Base-by-base conservation (phyloP, 2,329 filamentous ascomycete species). In the Chrysosporium keratinophilum region DNA sequence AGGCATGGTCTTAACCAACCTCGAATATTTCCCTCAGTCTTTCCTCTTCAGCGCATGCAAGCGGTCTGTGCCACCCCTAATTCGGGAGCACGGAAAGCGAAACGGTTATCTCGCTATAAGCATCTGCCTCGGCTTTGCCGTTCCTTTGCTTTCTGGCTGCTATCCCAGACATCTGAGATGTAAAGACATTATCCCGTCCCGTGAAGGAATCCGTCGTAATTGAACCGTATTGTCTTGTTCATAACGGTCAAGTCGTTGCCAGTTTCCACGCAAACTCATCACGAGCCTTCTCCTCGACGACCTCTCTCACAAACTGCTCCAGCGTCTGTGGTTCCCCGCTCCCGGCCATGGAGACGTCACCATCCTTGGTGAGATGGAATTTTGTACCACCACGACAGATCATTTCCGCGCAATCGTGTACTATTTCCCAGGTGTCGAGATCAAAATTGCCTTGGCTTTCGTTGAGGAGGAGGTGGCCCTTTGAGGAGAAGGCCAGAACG, bases 371-470 rank as follows among this genome's bases (percentile, higher is more conserved):
- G 41, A 47, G 50, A 14, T 40, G 42, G 5, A 46, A n/a, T 31
- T 46, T 53, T 31, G 50, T 53, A 44, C 65, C 67, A 23, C 74
- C 73, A 56, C 74, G 84, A 67, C 89, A 95, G 46, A 84, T 75
- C 39, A 73, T 70, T 63, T 81, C 76, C 34, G 85, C 88, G 43
- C 76, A 72, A 57, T 83, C 77, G 59, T 83, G 80, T 15, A 86
- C 80, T 42, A 77, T 73, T 54, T 88, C 80, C 88, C 90, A 96
- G 58, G 85, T 83, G 12, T 81, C 76, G 59, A 86, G 75, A 45
- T 81, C 80, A 65, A 96, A 97, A 2, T 72, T 71, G 0, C 91
- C 91, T 62, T 91, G 82, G 63, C 88, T 95, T 70, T 95, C 87
- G 34, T 80, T 83, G 41, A 95, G 70, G 19, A 96, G 71, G 50